Conservation (phyloP, 1,139 yeast genomes). For the Candida mesenterica region DNA sequence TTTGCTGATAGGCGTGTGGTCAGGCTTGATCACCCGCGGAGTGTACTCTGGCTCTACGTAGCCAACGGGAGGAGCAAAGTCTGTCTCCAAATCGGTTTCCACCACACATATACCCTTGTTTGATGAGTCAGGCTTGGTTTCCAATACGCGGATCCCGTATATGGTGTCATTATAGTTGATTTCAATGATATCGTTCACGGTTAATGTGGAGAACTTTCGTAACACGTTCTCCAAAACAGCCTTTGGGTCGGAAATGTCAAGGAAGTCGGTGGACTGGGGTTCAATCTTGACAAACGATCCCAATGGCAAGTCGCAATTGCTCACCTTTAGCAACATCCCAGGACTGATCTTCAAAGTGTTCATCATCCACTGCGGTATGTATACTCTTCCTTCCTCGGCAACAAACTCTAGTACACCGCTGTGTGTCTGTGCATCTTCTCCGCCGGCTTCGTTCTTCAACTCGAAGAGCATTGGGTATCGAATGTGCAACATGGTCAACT, state of each 20-base stretch:
- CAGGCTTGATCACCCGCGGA: constrained; percentile 27
- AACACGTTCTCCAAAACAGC: constrained; percentile 93
- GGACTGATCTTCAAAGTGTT: constrained; percentile 67
- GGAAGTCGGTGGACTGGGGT: constrained; percentile 90
- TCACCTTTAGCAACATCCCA: constrained; percentile 75
- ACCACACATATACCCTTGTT: constrained; percentile 82
- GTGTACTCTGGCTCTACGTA: constrained; percentile 84
- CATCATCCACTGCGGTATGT: constrained; percentile 98
- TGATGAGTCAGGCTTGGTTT: constrained; percentile 75
- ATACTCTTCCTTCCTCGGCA: constrained; percentile 96
- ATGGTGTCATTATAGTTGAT: constrained; percentile 81
- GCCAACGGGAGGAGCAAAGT: constrained; percentile 98
- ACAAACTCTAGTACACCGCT: constrained; percentile 95
- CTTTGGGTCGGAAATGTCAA: constrained; percentile 93
- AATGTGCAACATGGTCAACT: constrained; percentile 80
- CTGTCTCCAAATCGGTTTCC: constrained; percentile 95
- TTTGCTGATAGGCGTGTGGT: constrained; percentile 32
- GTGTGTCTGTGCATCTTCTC: constrained; percentile 53
- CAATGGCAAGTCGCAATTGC: constrained; percentile 75
- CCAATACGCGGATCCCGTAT: constrained; percentile 81
- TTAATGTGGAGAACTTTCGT: constrained; percentile 84
- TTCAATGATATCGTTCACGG: constrained; percentile 83
- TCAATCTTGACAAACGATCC: constrained; percentile 91
- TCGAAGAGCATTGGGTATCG: constrained; percentile 95
- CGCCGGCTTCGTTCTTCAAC: constrained; percentile 64